Evolutionary conservation across 139 green algal species (phyloP).

Genomic region (Haematococcus lacustris): DNA sequence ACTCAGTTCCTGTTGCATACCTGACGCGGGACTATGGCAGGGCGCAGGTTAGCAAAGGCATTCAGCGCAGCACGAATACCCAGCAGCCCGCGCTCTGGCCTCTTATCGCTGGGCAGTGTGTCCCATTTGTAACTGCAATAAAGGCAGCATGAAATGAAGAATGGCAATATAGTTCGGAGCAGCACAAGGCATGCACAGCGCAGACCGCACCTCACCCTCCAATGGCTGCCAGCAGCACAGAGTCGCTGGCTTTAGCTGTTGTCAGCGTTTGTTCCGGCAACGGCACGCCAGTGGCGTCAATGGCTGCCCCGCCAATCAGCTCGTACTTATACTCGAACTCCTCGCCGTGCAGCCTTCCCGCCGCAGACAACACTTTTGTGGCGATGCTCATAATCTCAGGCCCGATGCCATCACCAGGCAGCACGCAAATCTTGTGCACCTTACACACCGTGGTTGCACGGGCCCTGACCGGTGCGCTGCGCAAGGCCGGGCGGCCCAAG

Average conservation of each 20-base stretch:
- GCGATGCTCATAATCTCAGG: conserved; percentile 93
- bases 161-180: background rate
- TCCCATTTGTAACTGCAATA: conserved; percentile 96
- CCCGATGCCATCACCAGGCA: conserved; percentile 95
- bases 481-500: background rate
- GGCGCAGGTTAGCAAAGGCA: conserved; percentile 94
- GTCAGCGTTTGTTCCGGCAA: conserved; percentile 81
- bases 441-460: conserved; percentile 14
- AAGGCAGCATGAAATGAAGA: background rate
- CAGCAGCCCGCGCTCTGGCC: conserved; percentile 90
- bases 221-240: conserved; percentile 90
- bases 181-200: background rate
- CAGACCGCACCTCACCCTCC: conserved; percentile 52
- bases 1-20: conserved; percentile 10
- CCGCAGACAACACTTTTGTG: conserved; percentile 62
- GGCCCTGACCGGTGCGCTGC: background rate
- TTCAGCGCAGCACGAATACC: conserved; percentile 80
- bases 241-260: conserved; percentile 75
- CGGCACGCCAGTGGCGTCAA: conserved; percentile 82
- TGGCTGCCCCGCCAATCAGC: conserved; percentile 90
- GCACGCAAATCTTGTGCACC: conserved; percentile 74
- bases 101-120: conserved; percentile 63
- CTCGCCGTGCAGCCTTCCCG: conserved; percentile 56
- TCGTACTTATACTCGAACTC: conserved; percentile 76
- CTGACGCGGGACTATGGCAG: conserved; percentile 84